Evolutionary conservation across 345 rosid genomes (phyloP).

Genomic region (Eucalyptus albens): DNA sequence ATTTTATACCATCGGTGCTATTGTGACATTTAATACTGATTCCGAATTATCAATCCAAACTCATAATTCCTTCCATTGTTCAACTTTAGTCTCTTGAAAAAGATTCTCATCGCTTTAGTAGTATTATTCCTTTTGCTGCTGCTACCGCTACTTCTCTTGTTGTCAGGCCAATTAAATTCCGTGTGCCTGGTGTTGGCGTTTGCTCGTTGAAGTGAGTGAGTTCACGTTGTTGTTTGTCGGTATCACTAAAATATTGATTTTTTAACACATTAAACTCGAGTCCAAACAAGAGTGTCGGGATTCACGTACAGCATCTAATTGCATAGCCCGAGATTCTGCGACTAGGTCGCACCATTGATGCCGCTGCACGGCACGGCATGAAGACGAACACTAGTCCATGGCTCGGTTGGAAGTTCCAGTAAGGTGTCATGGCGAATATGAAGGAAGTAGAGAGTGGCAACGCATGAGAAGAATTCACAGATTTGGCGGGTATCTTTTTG

Average conservation of each 20-base stretch:
- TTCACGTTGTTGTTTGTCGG: neutral
- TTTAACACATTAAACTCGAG: conserved; percentile 53
- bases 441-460: conserved; percentile 59
- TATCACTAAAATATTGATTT: neutral
- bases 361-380: conserved; percentile 17
- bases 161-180: neutral
- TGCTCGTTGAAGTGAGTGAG: neutral
- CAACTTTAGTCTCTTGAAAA: neutral
- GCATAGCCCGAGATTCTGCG: conserved; percentile 53
- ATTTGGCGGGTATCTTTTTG: conserved; percentile 23
- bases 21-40: conserved; percentile 27
- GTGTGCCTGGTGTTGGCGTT: rapidly evolving
- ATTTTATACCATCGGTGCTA: conserved; percentile 15
- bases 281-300: conserved; percentile 27
- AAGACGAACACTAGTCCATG: conserved; percentile 66
- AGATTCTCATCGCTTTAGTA: neutral
- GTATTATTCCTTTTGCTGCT: neutral
- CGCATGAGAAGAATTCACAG: conserved; percentile 18
- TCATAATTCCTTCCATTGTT: neutral
- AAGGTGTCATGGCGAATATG: conserved; percentile 62
- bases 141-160: neutral
- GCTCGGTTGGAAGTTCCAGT: conserved; percentile 23
- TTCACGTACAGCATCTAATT: conserved; percentile 38
- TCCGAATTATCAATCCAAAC: conserved; percentile 49
- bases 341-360: conserved; percentile 15